A percentile compares a stretch with the other conserved stretches of the same genome.
phyloP scores from a whole-genome alignment of 805 yeast genomes.

The Clavispora fructus region DNA sequence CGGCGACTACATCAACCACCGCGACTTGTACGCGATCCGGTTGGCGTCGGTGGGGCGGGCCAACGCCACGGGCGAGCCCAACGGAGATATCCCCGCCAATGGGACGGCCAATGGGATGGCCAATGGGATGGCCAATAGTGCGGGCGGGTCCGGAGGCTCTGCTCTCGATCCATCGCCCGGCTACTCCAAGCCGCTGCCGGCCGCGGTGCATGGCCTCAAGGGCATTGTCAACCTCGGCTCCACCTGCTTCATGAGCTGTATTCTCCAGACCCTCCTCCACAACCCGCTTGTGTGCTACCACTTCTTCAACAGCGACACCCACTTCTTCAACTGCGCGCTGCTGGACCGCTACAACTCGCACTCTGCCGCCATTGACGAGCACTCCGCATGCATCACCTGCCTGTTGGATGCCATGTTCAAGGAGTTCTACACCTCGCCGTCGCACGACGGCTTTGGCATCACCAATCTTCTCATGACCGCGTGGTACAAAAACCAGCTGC shows the following conservation, averaged over 20 bases:
- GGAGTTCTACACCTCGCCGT: constrained; percentile 62
- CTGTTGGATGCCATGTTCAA: constrained; percentile 74
- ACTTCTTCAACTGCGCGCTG: constrained; percentile 48
- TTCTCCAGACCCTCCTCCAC: constrained; percentile 84
- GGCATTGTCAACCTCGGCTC: constrained; percentile 95
- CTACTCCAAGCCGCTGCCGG: constrained; percentile 38
- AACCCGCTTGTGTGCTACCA: constrained; percentile 81
- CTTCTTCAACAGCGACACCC: constrained; percentile 66
- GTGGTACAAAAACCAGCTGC: constrained; percentile 76
- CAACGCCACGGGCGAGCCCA: neutral
- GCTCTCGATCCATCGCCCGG: neutral
- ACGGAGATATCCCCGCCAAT: too few relatives aligned
- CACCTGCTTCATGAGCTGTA: constrained; percentile 93
- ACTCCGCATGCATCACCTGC: constrained; percentile 69
- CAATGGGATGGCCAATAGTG: too few relatives aligned
- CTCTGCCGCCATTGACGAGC: constrained; percentile 21
- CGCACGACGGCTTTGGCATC: constrained; percentile 71
- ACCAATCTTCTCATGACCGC: constrained; percentile 77
- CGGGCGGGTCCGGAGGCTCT: too few relatives aligned
- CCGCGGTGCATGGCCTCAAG: constrained; percentile 70
- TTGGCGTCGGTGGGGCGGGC: constrained; percentile 13
- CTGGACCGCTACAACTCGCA: constrained; percentile 16
- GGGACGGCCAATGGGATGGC: too few relatives aligned
- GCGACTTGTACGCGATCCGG: constrained; percentile 50
- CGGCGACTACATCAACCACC: constrained; percentile 62